Evolutionary conservation across 2,329 filamentous ascomycete species (phyloP).

Genomic region (Trichoderma lentiforme): DNA sequence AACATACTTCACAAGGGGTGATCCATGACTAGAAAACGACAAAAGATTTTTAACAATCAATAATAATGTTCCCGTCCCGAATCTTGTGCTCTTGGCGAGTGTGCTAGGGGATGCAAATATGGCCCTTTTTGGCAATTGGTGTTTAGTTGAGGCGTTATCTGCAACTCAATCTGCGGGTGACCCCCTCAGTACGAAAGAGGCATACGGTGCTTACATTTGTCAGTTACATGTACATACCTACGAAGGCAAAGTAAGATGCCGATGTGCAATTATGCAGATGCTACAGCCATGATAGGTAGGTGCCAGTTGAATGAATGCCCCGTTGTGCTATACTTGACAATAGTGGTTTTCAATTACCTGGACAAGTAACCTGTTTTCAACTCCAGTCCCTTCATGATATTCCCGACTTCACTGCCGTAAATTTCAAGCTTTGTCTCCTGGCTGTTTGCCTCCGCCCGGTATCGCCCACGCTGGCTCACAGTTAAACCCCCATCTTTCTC

Average conservation of each 20-base stretch:
- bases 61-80: not conserved
- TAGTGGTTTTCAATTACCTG: not conserved
- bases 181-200: slow-evolving; percentile 4
- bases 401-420: not conserved
- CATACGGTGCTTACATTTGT: not conserved
- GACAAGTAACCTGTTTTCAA: not conserved
- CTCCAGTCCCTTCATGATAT: not conserved
- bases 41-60: not conserved
- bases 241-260: not conserved
- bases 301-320: not conserved
- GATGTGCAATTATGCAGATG: not conserved
- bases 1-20: not conserved
- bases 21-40: not conserved
- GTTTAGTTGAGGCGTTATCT: not conserved
- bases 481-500: not conserved
- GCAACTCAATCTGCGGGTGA: not conserved
- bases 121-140: slow-evolving; percentile 1
- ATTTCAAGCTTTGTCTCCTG: not conserved
- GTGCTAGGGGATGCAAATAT: not conserved
- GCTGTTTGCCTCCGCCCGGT: not conserved
- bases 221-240: not conserved
- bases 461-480: not conserved
- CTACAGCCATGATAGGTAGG: not conserved
- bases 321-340: not conserved
- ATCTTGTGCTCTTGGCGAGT: not conserved